Percentiles rank a stretch among this genome's conserved stretches.
Evolutionary conservation across 179 eudicot species (phyloP).

Genomic region (Carnegiea gigantea): DNA sequence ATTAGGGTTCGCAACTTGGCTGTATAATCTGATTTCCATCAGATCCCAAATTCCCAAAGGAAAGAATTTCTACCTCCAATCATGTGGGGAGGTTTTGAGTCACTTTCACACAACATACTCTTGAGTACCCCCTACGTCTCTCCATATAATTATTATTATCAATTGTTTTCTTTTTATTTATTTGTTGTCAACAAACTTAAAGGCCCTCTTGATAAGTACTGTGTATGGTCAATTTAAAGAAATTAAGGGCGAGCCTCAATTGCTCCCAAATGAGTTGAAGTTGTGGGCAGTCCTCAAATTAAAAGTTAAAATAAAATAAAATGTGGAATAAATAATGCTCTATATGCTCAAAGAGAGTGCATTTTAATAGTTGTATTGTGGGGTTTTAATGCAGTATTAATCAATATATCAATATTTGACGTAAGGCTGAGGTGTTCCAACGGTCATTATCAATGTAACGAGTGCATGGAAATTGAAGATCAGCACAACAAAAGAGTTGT

Average conservation of each 20-base stretch:
- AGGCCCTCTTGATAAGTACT: background rate
- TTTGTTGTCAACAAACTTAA: constrained; percentile 10
- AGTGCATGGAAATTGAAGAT: background rate
- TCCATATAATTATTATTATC: background rate
- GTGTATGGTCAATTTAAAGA: background rate
- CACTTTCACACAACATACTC: constrained; percentile 16
- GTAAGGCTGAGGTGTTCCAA: background rate
- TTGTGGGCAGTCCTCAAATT: background rate
- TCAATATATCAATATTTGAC: background rate
- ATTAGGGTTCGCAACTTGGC: background rate
- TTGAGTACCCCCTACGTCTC: constrained; percentile 22
- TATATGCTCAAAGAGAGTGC: background rate
- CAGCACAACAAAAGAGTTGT: background rate
- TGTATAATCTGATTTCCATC: background rate
- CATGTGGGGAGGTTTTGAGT: constrained; percentile 24
- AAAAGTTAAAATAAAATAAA: background rate
- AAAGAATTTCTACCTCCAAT: background rate
- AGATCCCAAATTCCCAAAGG: background rate
- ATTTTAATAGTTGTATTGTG: background rate
- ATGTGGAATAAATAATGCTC: background rate
- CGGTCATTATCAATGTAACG: background rate
- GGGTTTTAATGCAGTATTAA: background rate
- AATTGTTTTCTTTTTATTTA: background rate
- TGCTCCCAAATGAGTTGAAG: background rate
- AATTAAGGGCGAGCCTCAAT: background rate